phyloP scores from a whole-genome alignment of 306 rosid genomes.

The Urtica urens region DNA sequence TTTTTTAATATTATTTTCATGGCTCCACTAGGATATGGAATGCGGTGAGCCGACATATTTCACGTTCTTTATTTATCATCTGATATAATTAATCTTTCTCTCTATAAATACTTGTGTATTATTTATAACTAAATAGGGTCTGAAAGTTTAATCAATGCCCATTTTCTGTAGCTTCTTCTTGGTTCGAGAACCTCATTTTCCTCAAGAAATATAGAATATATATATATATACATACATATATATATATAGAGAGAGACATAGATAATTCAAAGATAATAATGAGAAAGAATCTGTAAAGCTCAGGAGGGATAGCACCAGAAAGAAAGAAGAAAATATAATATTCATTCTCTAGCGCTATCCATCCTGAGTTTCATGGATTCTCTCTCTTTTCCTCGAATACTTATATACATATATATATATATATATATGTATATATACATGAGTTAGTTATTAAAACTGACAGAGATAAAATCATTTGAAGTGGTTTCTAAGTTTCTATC shows the following conservation, averaged over 20 bases:
- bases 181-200: too few species aligned
- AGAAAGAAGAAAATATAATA: not conserved
- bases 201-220: too few species aligned
- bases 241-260: too few species aligned
- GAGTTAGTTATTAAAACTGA: too few species aligned
- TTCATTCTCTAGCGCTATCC: not conserved
- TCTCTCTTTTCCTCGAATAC: too few species aligned
- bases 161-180: not conserved
- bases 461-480: too few species aligned
- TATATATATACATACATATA: too few species aligned
- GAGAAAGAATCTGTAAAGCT: not conserved
- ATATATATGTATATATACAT: too few species aligned
- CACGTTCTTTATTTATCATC: not conserved
- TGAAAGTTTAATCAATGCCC: not conserved
- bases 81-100: not conserved
- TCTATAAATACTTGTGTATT: not conserved
- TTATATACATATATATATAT: too few species aligned
- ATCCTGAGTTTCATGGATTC: constrained; percentile 1
- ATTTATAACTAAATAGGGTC: not conserved
- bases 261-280: not conserved
- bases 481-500: too few species aligned
- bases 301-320: constrained; percentile 2
- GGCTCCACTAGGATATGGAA: not conserved
- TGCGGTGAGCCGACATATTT: not conserved
- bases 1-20: not conserved